Conservation (phyloP, 352 stramenopile species). For the Albugo laibachii region DNA sequence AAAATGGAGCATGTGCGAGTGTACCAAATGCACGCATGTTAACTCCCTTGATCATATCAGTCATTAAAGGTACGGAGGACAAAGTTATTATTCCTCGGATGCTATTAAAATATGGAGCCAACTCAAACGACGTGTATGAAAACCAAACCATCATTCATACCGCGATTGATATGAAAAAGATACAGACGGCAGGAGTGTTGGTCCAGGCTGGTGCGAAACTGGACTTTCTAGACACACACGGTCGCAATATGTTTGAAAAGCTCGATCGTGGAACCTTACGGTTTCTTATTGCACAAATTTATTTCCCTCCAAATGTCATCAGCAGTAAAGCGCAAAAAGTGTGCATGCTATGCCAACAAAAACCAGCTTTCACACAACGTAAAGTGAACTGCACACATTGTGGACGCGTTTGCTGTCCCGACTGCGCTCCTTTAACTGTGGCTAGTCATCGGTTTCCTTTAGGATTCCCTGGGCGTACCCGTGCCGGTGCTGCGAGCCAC, state of each 20-base stretch:
- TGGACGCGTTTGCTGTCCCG: conserved; percentile 47
- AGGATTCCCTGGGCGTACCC: conserved; percentile 58
- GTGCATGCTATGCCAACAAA: conserved; percentile 75
- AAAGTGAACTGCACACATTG: conserved; percentile 80
- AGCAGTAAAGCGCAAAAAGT: conserved; percentile 60
- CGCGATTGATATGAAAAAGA: conserved; percentile 28
- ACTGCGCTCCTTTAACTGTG: conserved; percentile 38
- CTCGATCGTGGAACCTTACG: conserved; percentile 45
- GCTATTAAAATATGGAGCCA: conserved; percentile 74
- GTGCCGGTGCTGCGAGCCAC: conserved; percentile 31
- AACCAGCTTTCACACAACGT: conserved; percentile 65
- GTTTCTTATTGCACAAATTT: conserved; percentile 63
- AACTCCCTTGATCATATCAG: conserved; percentile 69
- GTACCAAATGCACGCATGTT: conserved; percentile 75
- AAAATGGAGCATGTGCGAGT: conserved; percentile 53
- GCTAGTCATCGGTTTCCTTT: conserved; percentile 70
- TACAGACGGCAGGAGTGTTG: conserved; percentile 61
- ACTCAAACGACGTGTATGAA: conserved; percentile 80
- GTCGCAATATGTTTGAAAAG: conserved; percentile 74
- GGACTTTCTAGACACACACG: conserved; percentile 67
- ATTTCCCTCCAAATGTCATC: conserved; percentile 76
- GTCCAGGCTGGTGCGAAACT: conserved; percentile 68
- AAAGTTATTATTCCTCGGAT: conserved; percentile 70
- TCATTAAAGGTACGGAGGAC: conserved; percentile 71
- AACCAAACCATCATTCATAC: conserved; percentile 76